Evolutionary conservation across 192 early-diverging fungal species (phyloP).

Genomic region (Dissophora ornata): DNA sequence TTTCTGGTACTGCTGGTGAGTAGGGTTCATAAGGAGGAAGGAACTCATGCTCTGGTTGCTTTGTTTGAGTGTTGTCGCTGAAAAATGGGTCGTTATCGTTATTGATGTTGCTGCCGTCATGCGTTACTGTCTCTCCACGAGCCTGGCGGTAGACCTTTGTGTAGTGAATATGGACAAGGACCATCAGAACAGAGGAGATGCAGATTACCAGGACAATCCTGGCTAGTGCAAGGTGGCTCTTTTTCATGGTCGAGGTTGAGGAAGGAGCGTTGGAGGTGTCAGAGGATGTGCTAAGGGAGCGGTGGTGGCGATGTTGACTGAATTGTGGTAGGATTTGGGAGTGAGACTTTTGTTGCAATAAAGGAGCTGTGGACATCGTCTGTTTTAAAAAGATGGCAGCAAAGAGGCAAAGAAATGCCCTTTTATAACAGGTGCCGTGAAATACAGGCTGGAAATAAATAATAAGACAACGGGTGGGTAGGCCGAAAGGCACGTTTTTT

Average conservation of each 20-base stretch:
- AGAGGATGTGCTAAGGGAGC: not conserved
- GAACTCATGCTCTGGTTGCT: not conserved
- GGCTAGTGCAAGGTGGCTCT: constrained; percentile 23
- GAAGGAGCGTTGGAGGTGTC: not conserved
- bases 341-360: constrained; percentile 1
- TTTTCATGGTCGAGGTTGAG: not conserved
- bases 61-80: not conserved
- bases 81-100: not conserved
- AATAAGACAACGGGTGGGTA: no score
- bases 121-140: not conserved
- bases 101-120: constrained; percentile 3
- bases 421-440: no score
- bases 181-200: constrained; percentile 29
- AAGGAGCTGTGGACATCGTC: constrained; percentile 2
- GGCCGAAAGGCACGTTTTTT: no score
- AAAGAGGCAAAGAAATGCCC: no score
- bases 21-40: not conserved
- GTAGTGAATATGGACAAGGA: constrained; percentile 35
- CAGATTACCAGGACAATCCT: constrained; percentile 31
- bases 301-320: not conserved
- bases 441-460: no score
- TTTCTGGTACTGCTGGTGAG: not conserved
- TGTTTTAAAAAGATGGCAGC: no score
- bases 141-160: constrained; percentile 2
- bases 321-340: not conserved